phyloP scores from a whole-genome alignment of 495 filamentous ascomycete species.

The Aspergillus avenaceus region DNA sequence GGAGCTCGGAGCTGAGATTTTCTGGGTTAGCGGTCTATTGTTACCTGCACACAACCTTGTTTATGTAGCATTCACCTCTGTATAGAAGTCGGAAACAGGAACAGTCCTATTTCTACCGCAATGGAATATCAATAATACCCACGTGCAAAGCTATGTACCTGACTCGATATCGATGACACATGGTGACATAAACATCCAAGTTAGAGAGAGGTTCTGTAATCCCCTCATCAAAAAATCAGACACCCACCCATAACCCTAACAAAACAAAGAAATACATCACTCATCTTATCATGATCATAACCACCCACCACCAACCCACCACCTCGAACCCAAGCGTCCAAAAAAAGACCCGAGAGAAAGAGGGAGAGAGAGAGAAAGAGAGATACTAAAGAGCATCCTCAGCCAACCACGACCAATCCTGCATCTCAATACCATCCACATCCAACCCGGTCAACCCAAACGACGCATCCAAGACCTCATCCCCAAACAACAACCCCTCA shows the following conservation, averaged over 20 bases:
- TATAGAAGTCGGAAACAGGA: background rate
- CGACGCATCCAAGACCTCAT: background rate
- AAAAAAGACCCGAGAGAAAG: background rate
- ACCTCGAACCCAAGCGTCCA: background rate
- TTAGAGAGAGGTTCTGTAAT: no score
- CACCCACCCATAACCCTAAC: no score
- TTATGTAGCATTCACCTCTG: background rate
- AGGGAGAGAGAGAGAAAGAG: no score
- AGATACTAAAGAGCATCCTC: conserved; percentile 8
- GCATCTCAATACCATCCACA: conserved; percentile 7
- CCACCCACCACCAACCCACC: background rate
- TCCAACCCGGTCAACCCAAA: conserved; percentile 14
- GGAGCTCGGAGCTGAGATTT: background rate
- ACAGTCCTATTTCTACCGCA: background rate
- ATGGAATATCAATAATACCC: no score
- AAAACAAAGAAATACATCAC: no score
- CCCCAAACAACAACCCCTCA: background rate
- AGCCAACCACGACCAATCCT: conserved; percentile 17
- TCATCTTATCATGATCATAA: no score
- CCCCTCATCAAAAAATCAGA: no score
- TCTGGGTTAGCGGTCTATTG: background rate
- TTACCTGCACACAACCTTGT: background rate
- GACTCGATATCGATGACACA: no score
- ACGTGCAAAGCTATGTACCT: no score
- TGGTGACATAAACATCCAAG: no score